Evolutionary conservation across 768 basidiomycete genomes (phyloP).

Genomic region (Boletus reticuloceps): DNA sequence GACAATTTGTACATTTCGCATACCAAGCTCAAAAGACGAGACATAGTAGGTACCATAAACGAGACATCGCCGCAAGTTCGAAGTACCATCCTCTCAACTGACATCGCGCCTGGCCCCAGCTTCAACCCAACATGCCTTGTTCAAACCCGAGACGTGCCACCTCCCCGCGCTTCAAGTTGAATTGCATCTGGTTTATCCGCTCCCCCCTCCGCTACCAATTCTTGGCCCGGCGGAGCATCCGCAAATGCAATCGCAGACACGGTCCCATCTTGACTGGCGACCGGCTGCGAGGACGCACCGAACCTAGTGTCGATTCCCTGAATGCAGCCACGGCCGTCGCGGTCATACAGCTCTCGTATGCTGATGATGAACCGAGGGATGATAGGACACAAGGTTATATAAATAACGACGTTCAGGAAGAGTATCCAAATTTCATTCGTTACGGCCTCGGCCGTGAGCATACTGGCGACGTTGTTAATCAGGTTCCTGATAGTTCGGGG

Average conservation of each 20-base stretch:
- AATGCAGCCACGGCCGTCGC: not conserved
- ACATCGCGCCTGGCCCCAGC: not conserved
- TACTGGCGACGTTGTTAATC: not conserved
- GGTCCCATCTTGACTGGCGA: not conserved
- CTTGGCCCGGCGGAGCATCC: not conserved
- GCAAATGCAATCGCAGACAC: not conserved
- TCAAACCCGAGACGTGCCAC: not conserved
- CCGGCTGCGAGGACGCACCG: not conserved
- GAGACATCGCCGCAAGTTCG: no score
- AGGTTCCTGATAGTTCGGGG: not conserved
- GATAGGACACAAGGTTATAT: not conserved
- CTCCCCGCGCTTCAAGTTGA: not conserved
- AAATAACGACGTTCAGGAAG: not conserved
- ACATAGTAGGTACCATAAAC: no score
- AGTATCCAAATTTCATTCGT: not conserved
- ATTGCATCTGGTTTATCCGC: not conserved
- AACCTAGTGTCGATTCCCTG: slow-evolving; percentile 3
- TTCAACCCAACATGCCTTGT: not conserved
- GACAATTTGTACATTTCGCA: no score
- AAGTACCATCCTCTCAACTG: no score
- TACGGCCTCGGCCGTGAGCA: fast-evolving
- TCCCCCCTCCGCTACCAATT: not conserved
- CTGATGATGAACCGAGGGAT: slow-evolving; percentile 11
- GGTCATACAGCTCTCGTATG: not conserved
- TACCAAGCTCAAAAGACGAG: no score